Evolutionary conservation across 148 eudicot species (phyloP), one percentile per base, ranked within the genome.

Genomic region (Polygonum maritimum): DNA sequence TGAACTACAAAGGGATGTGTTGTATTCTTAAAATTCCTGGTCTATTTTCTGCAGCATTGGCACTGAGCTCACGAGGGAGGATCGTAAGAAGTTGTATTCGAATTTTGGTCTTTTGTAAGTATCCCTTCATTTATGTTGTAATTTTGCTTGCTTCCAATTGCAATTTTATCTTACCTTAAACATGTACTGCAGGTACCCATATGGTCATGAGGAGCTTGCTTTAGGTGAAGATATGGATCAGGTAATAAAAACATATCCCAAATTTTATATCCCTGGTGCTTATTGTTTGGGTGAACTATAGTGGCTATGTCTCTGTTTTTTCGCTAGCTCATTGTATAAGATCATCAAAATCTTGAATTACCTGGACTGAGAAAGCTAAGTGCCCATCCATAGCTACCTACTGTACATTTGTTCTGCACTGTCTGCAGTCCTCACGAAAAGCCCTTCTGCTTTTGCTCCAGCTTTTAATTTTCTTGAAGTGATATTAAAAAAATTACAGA

Each of bases 181-280:
- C 45, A 49, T 75, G 45, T 74, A 21, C 75, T 77, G 49, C 75
- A 94, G 98, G 85, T 89, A 85, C 78, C 98, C 98, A 31, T 94
- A 94, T 78, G 97, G 97, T 52, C 98, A 89, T 74, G 98, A 94
- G 81, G 98, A 94, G 77, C 97, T 94, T 82, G 90, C 97, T 77
- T 77, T 89, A 18, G 89, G 88, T 83, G 97, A 94, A 85, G 98
- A 94, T 83, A 83, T 94, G 67, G 99, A 95, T 81, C 95, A 94
- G 98, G 97, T 75, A 87, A 75, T 67, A 9, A 38, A 67, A 36
- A 67, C 18, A 36, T 33, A 36, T 35, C 41, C 38, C 71, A 67
- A 16, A 45, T 36, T 67, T 14, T 16, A 15, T 38, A 15, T 38
- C 21, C n/a, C 9, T 36, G 19, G 36, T 36, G 19, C 71, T 67